A percentile compares a stretch with the other conserved stretches of the same genome.
Conservation (phyloP, 192 early-diverging fungal genomes). For the Dispira parvispora region DNA sequence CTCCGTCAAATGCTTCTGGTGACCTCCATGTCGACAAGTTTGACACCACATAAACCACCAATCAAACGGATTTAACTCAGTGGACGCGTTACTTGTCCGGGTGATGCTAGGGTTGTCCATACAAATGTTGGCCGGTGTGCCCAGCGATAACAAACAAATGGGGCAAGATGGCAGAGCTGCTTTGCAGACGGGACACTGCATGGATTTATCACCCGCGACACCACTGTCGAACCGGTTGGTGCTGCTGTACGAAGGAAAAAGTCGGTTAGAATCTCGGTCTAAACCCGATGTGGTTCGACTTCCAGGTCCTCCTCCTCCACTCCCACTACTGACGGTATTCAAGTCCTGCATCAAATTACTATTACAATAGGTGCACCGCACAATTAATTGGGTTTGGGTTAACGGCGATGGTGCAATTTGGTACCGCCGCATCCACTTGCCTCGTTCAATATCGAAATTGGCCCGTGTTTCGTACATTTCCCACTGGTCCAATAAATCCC, state of each 20-base stretch:
- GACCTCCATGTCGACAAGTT: constrained; percentile 92
- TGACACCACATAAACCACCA: constrained; percentile 99
- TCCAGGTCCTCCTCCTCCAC: background rate
- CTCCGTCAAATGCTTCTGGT: constrained; percentile 69
- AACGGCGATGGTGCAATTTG: constrained; percentile 31
- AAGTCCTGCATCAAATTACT: constrained; percentile 26
- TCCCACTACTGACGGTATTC: constrained; percentile 12
- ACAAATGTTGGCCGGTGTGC: constrained; percentile 19
- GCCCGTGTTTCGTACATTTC: constrained; percentile 73
- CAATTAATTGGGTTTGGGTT: constrained; percentile 58
- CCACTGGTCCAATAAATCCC: constrained; percentile 71
- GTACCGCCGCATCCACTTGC: constrained; percentile 37
- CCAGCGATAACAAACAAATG: constrained; percentile 26
- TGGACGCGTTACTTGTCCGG: background rate
- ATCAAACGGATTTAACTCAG: constrained; percentile 39
- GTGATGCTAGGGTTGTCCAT: background rate
- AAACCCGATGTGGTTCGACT: background rate
- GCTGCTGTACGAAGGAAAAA: constrained; percentile 10
- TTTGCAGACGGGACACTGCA: constrained; percentile 21
- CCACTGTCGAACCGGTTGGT: background rate
- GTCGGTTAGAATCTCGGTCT: constrained; percentile 4
- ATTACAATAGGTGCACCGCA: constrained; percentile 79
- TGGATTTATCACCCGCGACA: constrained; percentile 13
- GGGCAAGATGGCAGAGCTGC: constrained; percentile 25
- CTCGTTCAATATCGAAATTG: constrained; percentile 77